A percentile compares a stretch with the other conserved stretches of the same genome.
Conservation (phyloP, 2,329 filamentous ascomycete species). For the Arthrobotrys entomopaga region DNA sequence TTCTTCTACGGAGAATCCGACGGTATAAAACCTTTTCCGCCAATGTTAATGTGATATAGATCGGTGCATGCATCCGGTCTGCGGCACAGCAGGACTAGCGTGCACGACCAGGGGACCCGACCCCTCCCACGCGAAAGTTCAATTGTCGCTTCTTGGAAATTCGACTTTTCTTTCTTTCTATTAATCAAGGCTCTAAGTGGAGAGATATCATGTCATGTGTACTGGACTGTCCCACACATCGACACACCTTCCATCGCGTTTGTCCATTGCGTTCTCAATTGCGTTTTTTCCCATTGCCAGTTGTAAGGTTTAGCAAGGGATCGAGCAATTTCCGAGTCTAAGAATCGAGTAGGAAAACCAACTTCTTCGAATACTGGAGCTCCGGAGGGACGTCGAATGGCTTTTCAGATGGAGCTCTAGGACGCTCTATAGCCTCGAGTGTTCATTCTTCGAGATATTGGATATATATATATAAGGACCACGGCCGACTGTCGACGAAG, state of each 20-base stretch:
- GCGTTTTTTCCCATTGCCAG: too few species aligned
- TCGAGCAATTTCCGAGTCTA: too few species aligned
- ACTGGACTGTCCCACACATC: not conserved
- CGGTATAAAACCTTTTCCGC: not conserved
- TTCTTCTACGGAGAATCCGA: conserved; percentile 9
- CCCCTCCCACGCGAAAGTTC: conserved; percentile 24
- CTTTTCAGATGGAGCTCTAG: too few species aligned
- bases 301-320: too few species aligned
- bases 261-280: too few species aligned
- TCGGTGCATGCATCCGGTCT: not conserved
- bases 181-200: not conserved
- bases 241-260: too few species aligned
- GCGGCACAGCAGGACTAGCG: conserved; percentile 17
- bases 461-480: conserved; percentile 20
- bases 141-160: conserved; percentile 35
- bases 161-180: conserved; percentile 33
- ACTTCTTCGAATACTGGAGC: too few species aligned
- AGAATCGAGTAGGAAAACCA: too few species aligned
- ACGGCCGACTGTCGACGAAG: not conserved
- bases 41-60: not conserved
- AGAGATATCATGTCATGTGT: not conserved
- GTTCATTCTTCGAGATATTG: too few species aligned
- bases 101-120: not conserved
- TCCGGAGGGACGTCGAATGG: too few species aligned
- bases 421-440: too few species aligned